These are phyloP conservation scores for Mycena galopus DNA, from an alignment of 768 basidiomycete genomes.

Conservation along the genomic window DNA sequence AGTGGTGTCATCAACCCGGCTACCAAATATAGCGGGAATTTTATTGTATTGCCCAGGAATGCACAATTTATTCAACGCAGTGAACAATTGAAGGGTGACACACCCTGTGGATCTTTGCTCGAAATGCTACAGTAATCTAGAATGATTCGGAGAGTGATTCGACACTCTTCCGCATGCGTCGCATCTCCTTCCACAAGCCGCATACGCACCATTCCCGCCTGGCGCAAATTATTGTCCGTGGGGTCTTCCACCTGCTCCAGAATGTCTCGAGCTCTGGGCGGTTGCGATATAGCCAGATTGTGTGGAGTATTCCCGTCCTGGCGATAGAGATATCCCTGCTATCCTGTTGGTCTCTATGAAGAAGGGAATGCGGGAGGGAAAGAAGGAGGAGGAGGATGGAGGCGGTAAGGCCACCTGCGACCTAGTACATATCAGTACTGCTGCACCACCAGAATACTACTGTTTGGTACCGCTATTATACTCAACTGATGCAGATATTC, in stretches of 20 bases:
- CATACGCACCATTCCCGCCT: conserved; percentile 1
- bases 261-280: background rate
- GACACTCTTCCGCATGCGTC: background rate
- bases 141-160: too few relatives aligned
- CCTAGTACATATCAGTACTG: background rate
- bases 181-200: background rate
- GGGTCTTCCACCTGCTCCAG: conserved; percentile 9
- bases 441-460: background rate
- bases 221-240: background rate
- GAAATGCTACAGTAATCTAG: background rate
- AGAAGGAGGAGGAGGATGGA: background rate
- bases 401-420: background rate
- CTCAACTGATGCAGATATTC: background rate
- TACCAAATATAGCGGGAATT: too few relatives aligned
- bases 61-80: too few relatives aligned
- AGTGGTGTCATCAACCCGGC: too few relatives aligned
- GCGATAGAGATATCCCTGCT: background rate
- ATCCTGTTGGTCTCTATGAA: background rate
- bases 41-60: too few relatives aligned
- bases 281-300: conserved; percentile 9
- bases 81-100: too few relatives aligned
- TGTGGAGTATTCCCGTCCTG: background rate
- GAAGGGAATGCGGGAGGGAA: background rate
- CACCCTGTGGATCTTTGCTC: too few relatives aligned
- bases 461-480: background rate